phyloP scores from a whole-genome alignment of 2,329 filamentous ascomycete species.

The Pestalotiopsis sp. region DNA sequence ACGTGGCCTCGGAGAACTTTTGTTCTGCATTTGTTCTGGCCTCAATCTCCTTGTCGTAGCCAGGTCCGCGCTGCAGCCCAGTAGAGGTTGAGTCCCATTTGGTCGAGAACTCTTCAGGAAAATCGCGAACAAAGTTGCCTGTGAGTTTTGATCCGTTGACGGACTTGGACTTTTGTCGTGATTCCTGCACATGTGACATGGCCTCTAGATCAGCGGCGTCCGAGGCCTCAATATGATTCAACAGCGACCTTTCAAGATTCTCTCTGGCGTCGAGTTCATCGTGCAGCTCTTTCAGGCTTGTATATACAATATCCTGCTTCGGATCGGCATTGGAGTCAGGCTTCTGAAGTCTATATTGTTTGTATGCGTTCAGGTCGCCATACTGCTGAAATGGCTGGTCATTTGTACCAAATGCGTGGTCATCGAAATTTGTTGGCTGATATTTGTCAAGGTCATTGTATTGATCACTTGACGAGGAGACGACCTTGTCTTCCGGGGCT shows the following conservation, averaged over 20 bases:
- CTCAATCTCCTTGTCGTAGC: conserved; percentile 16
- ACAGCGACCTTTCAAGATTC: conserved; percentile 31
- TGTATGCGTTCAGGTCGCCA: conserved; percentile 42
- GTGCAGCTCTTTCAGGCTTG: conserved; percentile 39
- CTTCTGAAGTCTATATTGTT: conserved; percentile 35
- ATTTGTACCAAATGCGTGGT: conserved; percentile 19
- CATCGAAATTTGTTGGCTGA: conserved; percentile 22
- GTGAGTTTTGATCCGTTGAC: conserved; percentile 33
- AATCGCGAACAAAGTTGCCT: conserved; percentile 51
- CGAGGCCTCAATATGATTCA: conserved; percentile 25
- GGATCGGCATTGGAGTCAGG: conserved; percentile 29
- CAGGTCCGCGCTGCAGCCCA: conserved; percentile 16
- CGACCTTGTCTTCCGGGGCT: conserved; percentile 29
- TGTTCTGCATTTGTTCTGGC: conserved; percentile 21
- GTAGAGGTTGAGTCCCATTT: conserved; percentile 36
- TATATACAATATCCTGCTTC: conserved; percentile 32
- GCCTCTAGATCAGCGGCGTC: conserved; percentile 30
- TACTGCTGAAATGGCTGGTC: conserved; percentile 32
- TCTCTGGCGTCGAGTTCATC: conserved; percentile 28
- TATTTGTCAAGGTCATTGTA: conserved; percentile 44
- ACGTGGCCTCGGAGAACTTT: conserved; percentile 22
- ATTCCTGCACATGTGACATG: conserved; percentile 21
- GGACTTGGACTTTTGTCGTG: conserved; percentile 21
- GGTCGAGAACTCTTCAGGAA: conserved; percentile 49
- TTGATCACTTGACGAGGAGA: conserved; percentile 17